A percentile compares a stretch with the other conserved stretches of the same genome.
phyloP scores from a whole-genome alignment of 371 early-diverging fungal species.

The Encephalitozoon hellem region DNA sequence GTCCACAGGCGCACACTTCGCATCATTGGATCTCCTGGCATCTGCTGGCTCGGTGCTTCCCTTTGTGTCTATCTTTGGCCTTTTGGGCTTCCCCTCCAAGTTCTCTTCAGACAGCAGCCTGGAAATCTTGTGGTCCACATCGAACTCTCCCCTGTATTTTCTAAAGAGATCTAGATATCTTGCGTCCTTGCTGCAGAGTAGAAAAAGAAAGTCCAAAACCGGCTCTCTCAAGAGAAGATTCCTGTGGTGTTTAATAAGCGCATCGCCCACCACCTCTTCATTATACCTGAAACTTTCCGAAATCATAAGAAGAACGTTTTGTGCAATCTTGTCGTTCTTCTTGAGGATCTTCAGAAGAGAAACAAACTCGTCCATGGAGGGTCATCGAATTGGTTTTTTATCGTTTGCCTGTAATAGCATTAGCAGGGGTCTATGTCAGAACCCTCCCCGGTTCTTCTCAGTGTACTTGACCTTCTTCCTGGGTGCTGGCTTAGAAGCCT shows the following conservation, averaged over 20 bases:
- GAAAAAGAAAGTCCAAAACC: background rate
- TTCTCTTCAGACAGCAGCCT: background rate
- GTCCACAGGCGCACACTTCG: background rate
- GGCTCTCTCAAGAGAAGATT: background rate
- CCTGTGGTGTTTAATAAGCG: conserved; percentile 1
- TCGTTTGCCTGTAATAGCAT: background rate
- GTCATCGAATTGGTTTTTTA: background rate
- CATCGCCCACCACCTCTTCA: background rate
- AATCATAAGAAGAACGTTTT: conserved; percentile 27
- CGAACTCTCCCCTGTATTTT: background rate
- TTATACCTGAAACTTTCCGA: conserved; percentile 6
- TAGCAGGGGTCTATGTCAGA: background rate
- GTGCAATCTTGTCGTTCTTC: conserved; percentile 14
- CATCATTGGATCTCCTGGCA: background rate
- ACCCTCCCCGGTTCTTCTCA: background rate
- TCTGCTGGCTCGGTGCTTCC: background rate
- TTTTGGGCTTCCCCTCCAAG: background rate
- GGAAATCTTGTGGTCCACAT: background rate
- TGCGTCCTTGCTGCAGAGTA: conserved; percentile 13
- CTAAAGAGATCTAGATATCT: conserved; percentile 15
- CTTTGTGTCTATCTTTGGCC: background rate
- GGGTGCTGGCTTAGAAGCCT: background rate
- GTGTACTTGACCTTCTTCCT: background rate
- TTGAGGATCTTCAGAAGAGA: conserved; percentile 5
- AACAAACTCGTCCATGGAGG: conserved; percentile 16